These are phyloP conservation scores for Aureobasidium sp. DNA, from an alignment of 2,329 filamentous ascomycete species.

Conservation along the genomic window DNA sequence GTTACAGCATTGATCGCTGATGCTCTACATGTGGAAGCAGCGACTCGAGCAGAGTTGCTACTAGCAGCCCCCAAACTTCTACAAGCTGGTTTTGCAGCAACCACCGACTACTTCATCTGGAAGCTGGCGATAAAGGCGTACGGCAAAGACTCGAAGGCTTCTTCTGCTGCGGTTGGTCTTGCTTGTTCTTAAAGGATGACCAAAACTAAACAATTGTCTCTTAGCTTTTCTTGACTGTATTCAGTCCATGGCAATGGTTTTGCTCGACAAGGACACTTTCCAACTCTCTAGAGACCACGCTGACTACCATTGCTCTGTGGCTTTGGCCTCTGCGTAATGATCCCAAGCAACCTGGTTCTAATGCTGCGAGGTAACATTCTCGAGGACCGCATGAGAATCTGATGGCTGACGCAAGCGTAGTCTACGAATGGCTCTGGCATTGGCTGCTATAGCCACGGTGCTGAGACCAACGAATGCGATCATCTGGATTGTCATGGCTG, in stretches of 20 bases:
- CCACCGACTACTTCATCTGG: slow-evolving; percentile 83
- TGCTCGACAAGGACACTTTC: slow-evolving; percentile 89
- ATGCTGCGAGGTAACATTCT: neutral
- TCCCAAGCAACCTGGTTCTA: neutral
- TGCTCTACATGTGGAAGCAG: slow-evolving; percentile 47
- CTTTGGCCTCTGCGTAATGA: slow-evolving; percentile 72
- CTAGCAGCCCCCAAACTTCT: slow-evolving; percentile 64
- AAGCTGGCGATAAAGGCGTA: slow-evolving; percentile 68
- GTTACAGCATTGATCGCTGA: slow-evolving; percentile 51
- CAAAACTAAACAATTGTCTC: neutral
- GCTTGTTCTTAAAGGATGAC: neutral
- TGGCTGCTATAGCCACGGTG: slow-evolving; percentile 71
- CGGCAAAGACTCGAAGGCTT: slow-evolving; percentile 54
- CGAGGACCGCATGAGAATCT: neutral
- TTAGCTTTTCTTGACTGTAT: slow-evolving; percentile 61
- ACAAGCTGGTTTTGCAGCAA: slow-evolving; percentile 70
- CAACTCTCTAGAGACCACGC: slow-evolving; percentile 84
- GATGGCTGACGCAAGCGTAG: neutral
- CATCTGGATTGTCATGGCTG: slow-evolving; percentile 54
- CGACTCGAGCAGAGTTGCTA: slow-evolving; percentile 58
- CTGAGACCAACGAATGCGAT: slow-evolving; percentile 84
- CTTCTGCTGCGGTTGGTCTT: slow-evolving; percentile 62
- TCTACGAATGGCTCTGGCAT: neutral
- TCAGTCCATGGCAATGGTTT: slow-evolving; percentile 95
- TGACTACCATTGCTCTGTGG: slow-evolving; percentile 72